phyloP scores from a whole-genome alignment of 2,329 filamentous ascomycete genomes.

The Coleophoma eucalyptorum region DNA sequence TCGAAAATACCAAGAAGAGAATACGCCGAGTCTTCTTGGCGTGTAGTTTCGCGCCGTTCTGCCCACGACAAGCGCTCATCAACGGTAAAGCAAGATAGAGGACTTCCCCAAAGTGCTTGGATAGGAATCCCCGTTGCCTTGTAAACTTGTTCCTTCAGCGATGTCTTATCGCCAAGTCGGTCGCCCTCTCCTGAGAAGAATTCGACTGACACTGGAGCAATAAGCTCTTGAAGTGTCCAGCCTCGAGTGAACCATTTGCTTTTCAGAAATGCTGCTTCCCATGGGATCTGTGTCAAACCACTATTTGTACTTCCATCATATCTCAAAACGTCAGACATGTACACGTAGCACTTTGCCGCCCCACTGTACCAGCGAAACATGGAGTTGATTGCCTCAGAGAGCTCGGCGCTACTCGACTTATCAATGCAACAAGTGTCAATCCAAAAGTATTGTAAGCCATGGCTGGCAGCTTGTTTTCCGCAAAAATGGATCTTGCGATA shows the following conservation, averaged over 20 bases:
- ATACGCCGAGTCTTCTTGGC: neutral
- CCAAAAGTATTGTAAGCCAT: slow-evolving; percentile 3
- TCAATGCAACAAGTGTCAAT: slow-evolving; percentile 11
- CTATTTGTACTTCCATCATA: neutral
- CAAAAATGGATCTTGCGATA: slow-evolving; percentile 1
- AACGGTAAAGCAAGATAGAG: neutral
- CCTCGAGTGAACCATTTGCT: too few species aligned
- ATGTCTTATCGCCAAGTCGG: slow-evolving; percentile 1
- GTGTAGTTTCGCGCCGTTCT: neutral
- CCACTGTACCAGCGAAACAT: slow-evolving; percentile 8
- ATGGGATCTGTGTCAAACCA: too few species aligned
- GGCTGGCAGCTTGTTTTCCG: neutral
- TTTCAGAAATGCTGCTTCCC: slow-evolving; percentile 5
- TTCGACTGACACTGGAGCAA: slow-evolving; percentile 2
- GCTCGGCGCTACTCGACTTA: too few species aligned
- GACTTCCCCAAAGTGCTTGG: slow-evolving; percentile 1
- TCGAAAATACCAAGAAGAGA: neutral
- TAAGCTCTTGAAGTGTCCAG: too few species aligned
- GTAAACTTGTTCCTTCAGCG: neutral
- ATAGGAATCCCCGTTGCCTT: slow-evolving; percentile 1
- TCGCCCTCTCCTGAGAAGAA: slow-evolving; percentile 3
- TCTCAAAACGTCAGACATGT: slow-evolving; percentile 3
- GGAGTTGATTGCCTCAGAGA: too few species aligned
- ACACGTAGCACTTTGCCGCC: slow-evolving; percentile 2
- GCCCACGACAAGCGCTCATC: neutral